Percentiles rank a stretch among this genome's conserved stretches.
phyloP scores from a whole-genome alignment of 148 eudicot genomes.

The Polygonum aviculare region DNA sequence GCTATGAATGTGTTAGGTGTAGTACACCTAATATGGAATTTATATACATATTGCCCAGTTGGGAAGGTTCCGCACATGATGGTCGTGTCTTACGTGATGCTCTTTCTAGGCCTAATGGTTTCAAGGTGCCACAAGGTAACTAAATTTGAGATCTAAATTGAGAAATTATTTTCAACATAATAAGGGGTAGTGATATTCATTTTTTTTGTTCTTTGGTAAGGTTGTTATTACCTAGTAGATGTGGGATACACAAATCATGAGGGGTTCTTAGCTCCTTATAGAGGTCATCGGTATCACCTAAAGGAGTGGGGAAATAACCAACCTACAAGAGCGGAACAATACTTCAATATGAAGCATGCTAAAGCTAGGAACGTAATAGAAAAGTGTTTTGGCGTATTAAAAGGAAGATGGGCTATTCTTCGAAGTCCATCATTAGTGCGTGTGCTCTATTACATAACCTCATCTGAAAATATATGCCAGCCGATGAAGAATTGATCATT shows the following conservation, averaged over 20 bases:
- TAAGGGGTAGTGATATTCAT: too few species aligned
- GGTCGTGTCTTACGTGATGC: neutral
- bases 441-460: neutral
- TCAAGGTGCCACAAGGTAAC: neutral
- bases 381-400: neutral
- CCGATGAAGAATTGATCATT: neutral
- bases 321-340: neutral
- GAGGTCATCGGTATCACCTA: neutral
- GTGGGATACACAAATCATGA: neutral
- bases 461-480: neutral
- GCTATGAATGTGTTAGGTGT: too few species aligned
- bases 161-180: too few species aligned
- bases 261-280: neutral
- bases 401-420: too few species aligned
- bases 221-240: neutral
- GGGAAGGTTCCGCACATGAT: neutral
- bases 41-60: neutral
- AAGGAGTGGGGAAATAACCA: neutral
- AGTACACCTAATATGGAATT: neutral
- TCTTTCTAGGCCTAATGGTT: neutral
- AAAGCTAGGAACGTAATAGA: too few species aligned
- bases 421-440: neutral
- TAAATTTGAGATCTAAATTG: neutral
- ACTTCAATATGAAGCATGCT: neutral
- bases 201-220: too few species aligned